Evolutionary conservation across 495 filamentous ascomycete species (phyloP).

Genomic region (Trichoderma virens): DNA sequence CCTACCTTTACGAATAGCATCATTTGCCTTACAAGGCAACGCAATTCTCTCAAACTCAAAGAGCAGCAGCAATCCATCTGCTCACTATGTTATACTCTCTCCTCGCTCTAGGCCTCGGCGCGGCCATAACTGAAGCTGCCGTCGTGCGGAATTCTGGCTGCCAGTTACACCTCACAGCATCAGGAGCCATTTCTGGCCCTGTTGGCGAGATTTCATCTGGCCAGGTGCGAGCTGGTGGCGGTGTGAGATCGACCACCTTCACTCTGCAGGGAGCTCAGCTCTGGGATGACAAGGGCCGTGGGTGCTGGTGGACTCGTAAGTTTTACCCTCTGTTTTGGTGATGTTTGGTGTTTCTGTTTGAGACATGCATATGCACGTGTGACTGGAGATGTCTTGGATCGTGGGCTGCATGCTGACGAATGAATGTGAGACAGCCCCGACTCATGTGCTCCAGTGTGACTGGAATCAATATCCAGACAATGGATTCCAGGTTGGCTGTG

Average conservation of each 20-base stretch:
- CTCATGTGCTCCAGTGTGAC: slow-evolving; percentile 61
- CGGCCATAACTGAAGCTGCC: background rate
- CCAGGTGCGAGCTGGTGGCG: slow-evolving; percentile 2
- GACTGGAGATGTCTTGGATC: background rate
- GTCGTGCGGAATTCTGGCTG: background rate
- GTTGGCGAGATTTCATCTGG: slow-evolving; percentile 1
- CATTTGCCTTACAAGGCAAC: background rate
- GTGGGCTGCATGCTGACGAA: background rate
- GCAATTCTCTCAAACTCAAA: background rate
- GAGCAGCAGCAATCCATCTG: background rate
- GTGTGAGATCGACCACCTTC: background rate
- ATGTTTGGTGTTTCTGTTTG: background rate
- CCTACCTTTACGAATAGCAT: background rate
- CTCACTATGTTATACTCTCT: background rate
- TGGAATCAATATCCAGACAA: slow-evolving; percentile 34
- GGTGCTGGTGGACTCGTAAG: slow-evolving; percentile 52
- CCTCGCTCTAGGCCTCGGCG: background rate
- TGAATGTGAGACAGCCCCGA: slow-evolving; percentile 31
- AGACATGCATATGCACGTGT: background rate
- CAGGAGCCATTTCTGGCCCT: slow-evolving; percentile 1
- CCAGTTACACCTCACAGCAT: background rate
- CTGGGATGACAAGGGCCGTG: slow-evolving; percentile 43
- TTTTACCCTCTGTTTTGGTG: slow-evolving; percentile 9
- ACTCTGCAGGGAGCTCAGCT: slow-evolving; percentile 21
- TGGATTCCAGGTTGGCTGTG: slow-evolving; percentile 43